Conservation (phyloP, 805 yeast genomes). For the Cyberlindnera galapagoensis region DNA sequence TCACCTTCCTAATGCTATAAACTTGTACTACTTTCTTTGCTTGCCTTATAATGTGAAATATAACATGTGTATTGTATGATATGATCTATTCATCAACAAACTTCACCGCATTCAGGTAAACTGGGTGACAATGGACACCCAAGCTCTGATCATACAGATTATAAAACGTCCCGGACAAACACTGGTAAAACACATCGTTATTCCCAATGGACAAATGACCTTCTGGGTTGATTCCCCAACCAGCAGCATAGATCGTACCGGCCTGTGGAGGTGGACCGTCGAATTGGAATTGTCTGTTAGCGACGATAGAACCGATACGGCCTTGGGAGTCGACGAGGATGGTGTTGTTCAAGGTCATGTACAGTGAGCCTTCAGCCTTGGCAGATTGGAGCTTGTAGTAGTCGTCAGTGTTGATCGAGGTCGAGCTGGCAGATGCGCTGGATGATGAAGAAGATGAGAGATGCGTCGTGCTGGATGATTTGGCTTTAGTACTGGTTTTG, state of each 20-base stretch:
- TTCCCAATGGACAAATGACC: conserved; percentile 60
- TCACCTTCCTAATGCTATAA: too few species aligned
- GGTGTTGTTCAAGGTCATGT: conserved; percentile 46
- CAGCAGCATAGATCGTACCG: conserved; percentile 64
- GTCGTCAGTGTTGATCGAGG: conserved; percentile 1
- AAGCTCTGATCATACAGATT: conserved; percentile 63
- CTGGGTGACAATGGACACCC: conserved; percentile 57
- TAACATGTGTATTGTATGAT: too few species aligned
- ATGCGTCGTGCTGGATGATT: too few species aligned
- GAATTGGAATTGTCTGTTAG: conserved; percentile 81
- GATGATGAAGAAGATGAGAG: conserved; percentile 5
- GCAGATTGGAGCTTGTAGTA: conserved; percentile 2
- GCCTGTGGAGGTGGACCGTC: conserved; percentile 87
- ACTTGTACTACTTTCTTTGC: too few species aligned
- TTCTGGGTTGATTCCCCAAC: conserved; percentile 52
- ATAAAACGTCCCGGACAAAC: conserved; percentile 71
- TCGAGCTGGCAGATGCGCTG: conserved; percentile 3
- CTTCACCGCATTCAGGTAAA: conserved; percentile 51
- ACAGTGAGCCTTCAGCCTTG: conserved; percentile 35
- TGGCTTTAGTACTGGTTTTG: too few species aligned
- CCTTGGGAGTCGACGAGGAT: conserved; percentile 52
- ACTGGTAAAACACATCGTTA: conserved; percentile 58
- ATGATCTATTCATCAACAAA: conserved; percentile 30
- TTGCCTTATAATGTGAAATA: too few species aligned
- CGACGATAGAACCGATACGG: conserved; percentile 73